Base-by-base conservation (phyloP, 495 filamentous ascomycete genomes). In the Penicillium taxi region DNA sequence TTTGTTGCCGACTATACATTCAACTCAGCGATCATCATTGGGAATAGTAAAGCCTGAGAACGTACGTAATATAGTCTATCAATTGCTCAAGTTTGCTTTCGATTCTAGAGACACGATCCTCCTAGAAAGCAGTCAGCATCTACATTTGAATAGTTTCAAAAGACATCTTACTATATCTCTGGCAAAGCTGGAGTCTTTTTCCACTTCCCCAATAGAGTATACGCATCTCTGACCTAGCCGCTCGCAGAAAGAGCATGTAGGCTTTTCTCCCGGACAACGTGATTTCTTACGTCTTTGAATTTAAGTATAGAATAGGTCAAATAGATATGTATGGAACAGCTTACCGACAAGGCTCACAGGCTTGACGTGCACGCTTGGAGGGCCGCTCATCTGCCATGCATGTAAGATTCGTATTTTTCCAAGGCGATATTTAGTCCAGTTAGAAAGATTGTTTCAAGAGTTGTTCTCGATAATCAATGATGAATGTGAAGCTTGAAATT, bases 331-430 rank as follows among this genome's bases (percentile, higher is more conserved):
- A 43, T 26, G 6, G 11, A 6, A 42, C 9, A 40, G 16, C 52
- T 30, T 46, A 67, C 64, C 64, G 58, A 41, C 61, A 67, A n/a
- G 59, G 52, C 29, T 64, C 61, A 44, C 63, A 67, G 15, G 63
- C 63, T 35, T 65, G 63, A 9, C 59, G 55, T 16, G 56, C 44
- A 9, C 63, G 55, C 37, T 67, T 67, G 7, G 41, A 32, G n/a
- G 61, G 61, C n/a, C 63, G 54, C 35, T 54, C 56, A 19, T 52
- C 52, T 25, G n/a, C n/a, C n/a, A n/a, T n/a, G n/a, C n/a, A n/a
- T n/a, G n/a, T n/a, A n/a, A n/a, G n/a, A n/a, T n/a, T n/a, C n/a
- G n/a, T n/a, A n/a, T n/a, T n/a, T n/a, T n/a, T n/a, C n/a, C n/a
- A n/a, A n/a, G n/a, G n/a, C n/a, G n/a, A n/a, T n/a, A n/a, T n/a